Evolutionary conservation across 2,329 filamentous ascomycete genomes (phyloP), one percentile per base, ranked within the genome.

Genomic region (Fusarium solani-melongenae): DNA sequence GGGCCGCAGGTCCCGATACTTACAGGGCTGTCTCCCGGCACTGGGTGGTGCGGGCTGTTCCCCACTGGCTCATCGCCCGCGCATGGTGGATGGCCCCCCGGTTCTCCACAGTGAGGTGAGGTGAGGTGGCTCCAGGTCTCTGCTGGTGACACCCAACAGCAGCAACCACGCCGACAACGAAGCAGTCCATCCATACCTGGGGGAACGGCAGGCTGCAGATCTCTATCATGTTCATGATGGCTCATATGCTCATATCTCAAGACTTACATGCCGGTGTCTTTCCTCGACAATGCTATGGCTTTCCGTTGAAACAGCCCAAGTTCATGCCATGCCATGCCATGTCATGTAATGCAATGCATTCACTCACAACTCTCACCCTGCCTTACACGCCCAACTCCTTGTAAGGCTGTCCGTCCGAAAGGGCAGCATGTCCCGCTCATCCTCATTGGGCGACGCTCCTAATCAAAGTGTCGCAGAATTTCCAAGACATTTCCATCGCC

Each of bases 301-400:
- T 41, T 55, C 27, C 49, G 60, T 69, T 76, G 68, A 71, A 74
- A 71, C 73, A 64, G 41, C 41, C 41, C 41, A 24, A 44, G 71
- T 67, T 74, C 72, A 75, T 75, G 62, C 51, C 62, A 68, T 68
- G 65, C 36, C 64, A 66, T 62, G 65, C 53, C 58, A 70, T 70
- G 56, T 41, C 66, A 75, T 71, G 62, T 55, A 67, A 70, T 68
- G 60, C 67, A 71, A 65, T 72, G 62, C 63, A 66, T 76, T 64
- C 62, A 67, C 55, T 66, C 64, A 68, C 39, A 27, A 17, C 27
- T 22, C 51, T 33, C 5, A 22, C 51, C 12, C 44, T 51, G 44
- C 38, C 51, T 46, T 12, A 15, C 53, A 33, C 22, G 41, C 55
- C 49, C 56, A 61, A 17, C 17, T 31, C 39, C 33, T 29, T 69